Base-by-base conservation (phyloP, 805 yeast genomes). In the Barnettozyma populi region DNA sequence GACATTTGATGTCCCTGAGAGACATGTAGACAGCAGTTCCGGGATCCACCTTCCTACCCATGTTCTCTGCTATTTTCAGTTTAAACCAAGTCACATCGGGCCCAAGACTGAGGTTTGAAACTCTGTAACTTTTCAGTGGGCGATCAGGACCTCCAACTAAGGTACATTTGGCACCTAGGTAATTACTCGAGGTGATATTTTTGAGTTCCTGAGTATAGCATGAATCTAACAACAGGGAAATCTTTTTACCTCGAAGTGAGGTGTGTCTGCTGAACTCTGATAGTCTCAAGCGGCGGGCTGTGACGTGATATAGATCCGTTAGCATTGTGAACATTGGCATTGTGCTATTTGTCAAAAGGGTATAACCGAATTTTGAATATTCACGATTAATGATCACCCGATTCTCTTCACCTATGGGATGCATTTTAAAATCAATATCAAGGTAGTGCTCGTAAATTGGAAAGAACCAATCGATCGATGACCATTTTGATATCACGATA, bases 101-200 rank as follows among this genome's bases (percentile, higher is more conserved):
- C 14, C 37, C 37, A 18, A 35, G 14, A 18, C 14, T 35, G 20
- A 35, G 37, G 11, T 35, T 35, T 18, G 37, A 35, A 2, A 35
- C 18, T 14, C 23, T 10, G 23, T 35, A 35, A 35, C 23, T 18
- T 14, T 35, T 35, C 10, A 35, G 11, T 8, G 37, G 21, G 37
- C 37, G 37, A 10, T 35, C 16, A 18, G 37, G 37, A 9, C 37
- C 37, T 14, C 37, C 37, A 16, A 35, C 37, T 23, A 35, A 16
- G 5, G 14, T 9, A 14, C 14, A 9, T 20, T 35, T 35, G 14
- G 23, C 8, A 9, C 37, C 37, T 51, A 81, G 67, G 0, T 86
- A 80, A 52, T 81, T 77, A 25, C 60, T 61, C 56, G 86, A 81
- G 6, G 84, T 75, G 47, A 81, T 69, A 47, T 73, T 75, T 49